These are phyloP conservation scores for Barnettozyma hawaiiensis DNA, from an alignment of 1,139 yeast species.

Conservation along the genomic window DNA sequence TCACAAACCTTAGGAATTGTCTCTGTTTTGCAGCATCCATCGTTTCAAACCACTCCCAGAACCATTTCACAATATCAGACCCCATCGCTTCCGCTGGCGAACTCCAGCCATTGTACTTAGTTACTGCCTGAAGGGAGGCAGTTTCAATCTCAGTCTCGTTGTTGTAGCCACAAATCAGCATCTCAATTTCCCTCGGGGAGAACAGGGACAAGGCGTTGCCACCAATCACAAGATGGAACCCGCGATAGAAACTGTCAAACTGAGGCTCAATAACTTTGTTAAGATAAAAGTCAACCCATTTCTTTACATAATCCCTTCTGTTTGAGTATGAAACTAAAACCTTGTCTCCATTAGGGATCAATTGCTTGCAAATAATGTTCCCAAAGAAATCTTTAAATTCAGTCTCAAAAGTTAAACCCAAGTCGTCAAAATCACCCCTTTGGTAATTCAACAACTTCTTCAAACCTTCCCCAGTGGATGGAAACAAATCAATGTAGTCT, in stretches of 20 bases:
- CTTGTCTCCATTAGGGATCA: slow-evolving; percentile 52
- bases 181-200: slow-evolving; percentile 73
- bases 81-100: slow-evolving; percentile 32
- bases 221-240: slow-evolving; percentile 72
- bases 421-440: slow-evolving; percentile 41
- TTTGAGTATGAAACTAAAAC: slow-evolving; percentile 51
- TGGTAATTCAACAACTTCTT: slow-evolving; percentile 46
- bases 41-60: slow-evolving; percentile 67
- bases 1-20: slow-evolving; percentile 65
- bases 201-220: slow-evolving; percentile 78
- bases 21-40: slow-evolving; percentile 48
- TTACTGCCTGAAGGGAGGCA: slow-evolving; percentile 59
- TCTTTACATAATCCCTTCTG: slow-evolving; percentile 52
- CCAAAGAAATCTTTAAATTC: slow-evolving; percentile 39
- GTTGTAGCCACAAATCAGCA: slow-evolving; percentile 67
- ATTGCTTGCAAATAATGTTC: slow-evolving; percentile 37
- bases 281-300: slow-evolving; percentile 56
- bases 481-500: slow-evolving; percentile 65
- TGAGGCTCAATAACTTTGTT: slow-evolving; percentile 48
- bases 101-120: slow-evolving; percentile 65
- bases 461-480: slow-evolving; percentile 57
- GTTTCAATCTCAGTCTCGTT: slow-evolving; percentile 59
- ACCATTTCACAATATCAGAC: slow-evolving; percentile 57
- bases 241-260: slow-evolving; percentile 54
- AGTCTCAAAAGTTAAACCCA: slow-evolving; percentile 46